A percentile compares a stretch with the other conserved stretches of the same genome.
Evolutionary conservation across 192 early-diverging fungal species (phyloP).

Genomic region (Podila epicladia): DNA sequence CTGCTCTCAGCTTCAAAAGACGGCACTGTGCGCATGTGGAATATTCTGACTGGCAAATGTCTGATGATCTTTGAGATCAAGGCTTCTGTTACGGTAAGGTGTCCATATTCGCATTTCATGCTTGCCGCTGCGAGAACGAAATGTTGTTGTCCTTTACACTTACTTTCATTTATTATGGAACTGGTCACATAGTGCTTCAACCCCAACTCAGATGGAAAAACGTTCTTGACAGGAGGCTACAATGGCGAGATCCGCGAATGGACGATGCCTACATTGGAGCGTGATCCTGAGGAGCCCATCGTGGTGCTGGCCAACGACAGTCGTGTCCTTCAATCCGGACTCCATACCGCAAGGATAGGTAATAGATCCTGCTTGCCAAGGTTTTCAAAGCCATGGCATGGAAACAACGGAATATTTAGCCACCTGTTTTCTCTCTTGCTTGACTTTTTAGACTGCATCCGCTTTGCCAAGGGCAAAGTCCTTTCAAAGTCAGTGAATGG

Average conservation of each 20-base stretch:
- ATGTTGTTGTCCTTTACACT: neutral
- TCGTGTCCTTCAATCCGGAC: conserved; percentile 30
- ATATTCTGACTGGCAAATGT: conserved; percentile 69
- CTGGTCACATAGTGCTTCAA: conserved; percentile 59
- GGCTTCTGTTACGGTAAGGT: conserved; percentile 66
- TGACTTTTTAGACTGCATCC: conserved; percentile 71
- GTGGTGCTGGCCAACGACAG: conserved; percentile 32
- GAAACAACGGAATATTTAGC: neutral
- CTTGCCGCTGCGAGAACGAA: neutral
- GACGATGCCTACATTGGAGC: conserved; percentile 29
- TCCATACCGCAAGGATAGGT: conserved; percentile 53
- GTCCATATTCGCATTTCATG: neutral
- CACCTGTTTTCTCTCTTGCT: neutral
- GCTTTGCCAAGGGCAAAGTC: conserved; percentile 72
- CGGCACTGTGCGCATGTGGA: conserved; percentile 83
- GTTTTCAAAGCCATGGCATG: too few relatives aligned
- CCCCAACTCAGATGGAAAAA: conserved; percentile 61
- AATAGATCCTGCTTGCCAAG: neutral
- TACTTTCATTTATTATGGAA: neutral
- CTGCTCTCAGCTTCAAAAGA: conserved; percentile 78
- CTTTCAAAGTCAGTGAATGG: conserved; percentile 81
- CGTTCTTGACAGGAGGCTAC: conserved; percentile 62
- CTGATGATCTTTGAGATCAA: conserved; percentile 68
- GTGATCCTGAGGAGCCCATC: conserved; percentile 24
- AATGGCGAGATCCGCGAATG: conserved; percentile 54